Evolutionary conservation across 129 eudicot species (phyloP).

Genomic region (Cynara cardunculus): DNA sequence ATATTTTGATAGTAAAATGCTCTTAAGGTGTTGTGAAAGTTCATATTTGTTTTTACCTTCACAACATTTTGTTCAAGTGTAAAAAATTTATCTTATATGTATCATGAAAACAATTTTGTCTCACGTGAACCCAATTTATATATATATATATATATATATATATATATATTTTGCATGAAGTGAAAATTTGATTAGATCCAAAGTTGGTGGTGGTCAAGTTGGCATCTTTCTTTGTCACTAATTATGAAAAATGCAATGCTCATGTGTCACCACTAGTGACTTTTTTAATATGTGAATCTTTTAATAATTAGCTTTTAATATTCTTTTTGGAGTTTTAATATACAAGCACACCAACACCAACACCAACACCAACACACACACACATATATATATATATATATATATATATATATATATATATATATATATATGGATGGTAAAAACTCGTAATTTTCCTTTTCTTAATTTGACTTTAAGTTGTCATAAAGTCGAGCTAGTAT

Average conservation of each 20-base stretch:
- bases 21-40: no score
- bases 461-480: neutral
- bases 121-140: no score
- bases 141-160: neutral
- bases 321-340: neutral
- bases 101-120: no score
- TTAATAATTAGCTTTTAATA: neutral
- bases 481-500: neutral
- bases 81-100: no score
- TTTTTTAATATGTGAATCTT: neutral
- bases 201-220: constrained; percentile 28
- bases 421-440: neutral
- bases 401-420: no score
- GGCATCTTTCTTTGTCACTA: constrained; percentile 22
- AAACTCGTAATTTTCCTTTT: neutral
- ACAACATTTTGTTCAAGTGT: no score
- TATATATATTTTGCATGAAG: neutral
- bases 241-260: neutral
- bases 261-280: neutral
- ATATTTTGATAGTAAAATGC: no score
- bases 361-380: neutral
- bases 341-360: neutral
- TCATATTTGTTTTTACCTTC: no score
- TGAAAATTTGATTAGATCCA: constrained; percentile 11
- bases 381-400: no score